Conservation (phyloP, 441 rosid genomes). For the Pelargonium myrrhifolium region DNA sequence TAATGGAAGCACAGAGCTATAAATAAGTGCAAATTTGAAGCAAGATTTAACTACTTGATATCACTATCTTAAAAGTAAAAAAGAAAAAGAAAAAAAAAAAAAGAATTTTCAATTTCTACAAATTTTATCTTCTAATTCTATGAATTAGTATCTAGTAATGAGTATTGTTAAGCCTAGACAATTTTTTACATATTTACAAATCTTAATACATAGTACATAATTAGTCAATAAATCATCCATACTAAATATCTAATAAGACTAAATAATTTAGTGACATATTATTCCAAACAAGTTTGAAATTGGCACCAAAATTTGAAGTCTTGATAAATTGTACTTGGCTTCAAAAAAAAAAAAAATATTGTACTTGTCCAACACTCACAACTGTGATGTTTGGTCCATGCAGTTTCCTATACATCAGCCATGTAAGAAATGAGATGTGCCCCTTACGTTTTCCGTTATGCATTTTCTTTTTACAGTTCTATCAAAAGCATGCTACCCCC, state of each 20-base stretch:
- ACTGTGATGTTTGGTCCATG: neutral
- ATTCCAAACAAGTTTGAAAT: no score
- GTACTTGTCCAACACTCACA: neutral
- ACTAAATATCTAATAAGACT: neutral
- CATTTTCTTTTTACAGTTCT: neutral
- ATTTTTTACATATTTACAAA: neutral
- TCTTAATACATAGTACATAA: neutral
- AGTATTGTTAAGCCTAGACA: neutral
- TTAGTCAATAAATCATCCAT: no score
- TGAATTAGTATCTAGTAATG: neutral
- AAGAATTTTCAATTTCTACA: no score
- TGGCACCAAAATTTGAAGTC: no score
- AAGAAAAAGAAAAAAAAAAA: no score
- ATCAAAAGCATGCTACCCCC: neutral
- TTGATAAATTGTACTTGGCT: no score
- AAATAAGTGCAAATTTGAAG: neutral
- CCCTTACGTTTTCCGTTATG: neutral
- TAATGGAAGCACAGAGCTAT: neutral
- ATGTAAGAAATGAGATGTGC: neutral
- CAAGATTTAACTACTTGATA: neutral
- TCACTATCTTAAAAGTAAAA: neutral
- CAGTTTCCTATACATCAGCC: neutral
- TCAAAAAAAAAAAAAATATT: no score
- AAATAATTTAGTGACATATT: neutral
- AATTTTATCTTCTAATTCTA: neutral